Evolutionary conservation across 2,329 filamentous ascomycete species (phyloP).

Genomic region (Diplocarpon rosae): DNA sequence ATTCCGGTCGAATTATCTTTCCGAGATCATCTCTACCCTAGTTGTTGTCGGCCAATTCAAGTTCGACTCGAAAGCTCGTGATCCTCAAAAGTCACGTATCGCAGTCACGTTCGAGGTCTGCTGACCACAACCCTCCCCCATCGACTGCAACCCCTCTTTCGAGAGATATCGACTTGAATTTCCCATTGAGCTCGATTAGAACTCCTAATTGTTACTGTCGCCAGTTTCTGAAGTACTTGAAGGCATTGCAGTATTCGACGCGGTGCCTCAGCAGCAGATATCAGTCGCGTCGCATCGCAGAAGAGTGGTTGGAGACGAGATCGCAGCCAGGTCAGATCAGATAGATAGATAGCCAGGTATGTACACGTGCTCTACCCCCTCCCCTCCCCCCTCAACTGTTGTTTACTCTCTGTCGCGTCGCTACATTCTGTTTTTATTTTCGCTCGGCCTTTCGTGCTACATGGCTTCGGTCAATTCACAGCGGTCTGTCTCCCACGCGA

Average conservation of each 20-base stretch:
- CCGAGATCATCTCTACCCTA: slow-evolving; percentile 2
- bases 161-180: slow-evolving; percentile 5
- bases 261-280: slow-evolving; percentile 9
- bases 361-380: not conserved
- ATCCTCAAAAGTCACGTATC: slow-evolving; percentile 17
- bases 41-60: slow-evolving; percentile 9
- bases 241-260: slow-evolving; percentile 3
- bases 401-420: slow-evolving; percentile 7
- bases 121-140: slow-evolving; percentile 10
- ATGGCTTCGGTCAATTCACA: slow-evolving; percentile 11
- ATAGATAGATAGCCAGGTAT: slow-evolving; percentile 20
- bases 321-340: not conserved
- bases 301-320: not conserved
- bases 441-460: slow-evolving; percentile 11
- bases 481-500: slow-evolving; percentile 21
- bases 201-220: slow-evolving; percentile 2
- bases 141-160: not conserved
- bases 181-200: slow-evolving; percentile 2
- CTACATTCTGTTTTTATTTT: slow-evolving; percentile 6
- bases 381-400: not conserved
- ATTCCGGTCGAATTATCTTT: slow-evolving; percentile 3
- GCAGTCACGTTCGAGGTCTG: slow-evolving; percentile 13
- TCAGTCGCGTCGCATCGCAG: slow-evolving; percentile 13
- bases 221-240: slow-evolving; percentile 1
- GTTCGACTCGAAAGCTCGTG: slow-evolving; percentile 13